These are phyloP conservation scores for Papiliotrema nemorosa DNA, from an alignment of 1,284 basidiomycete species.

Conservation along the genomic window DNA sequence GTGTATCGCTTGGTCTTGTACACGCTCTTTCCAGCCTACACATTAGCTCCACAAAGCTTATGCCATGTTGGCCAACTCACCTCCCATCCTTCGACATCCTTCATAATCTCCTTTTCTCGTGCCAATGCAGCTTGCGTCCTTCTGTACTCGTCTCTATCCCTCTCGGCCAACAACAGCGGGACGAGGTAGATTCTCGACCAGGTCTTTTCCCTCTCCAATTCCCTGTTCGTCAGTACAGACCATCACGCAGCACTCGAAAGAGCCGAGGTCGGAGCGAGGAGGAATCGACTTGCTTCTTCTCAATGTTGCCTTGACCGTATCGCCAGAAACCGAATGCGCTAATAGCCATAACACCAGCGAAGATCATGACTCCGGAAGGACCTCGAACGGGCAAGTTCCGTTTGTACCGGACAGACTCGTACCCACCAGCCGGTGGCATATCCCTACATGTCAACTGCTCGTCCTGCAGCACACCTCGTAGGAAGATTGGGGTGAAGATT, in stretches of 20 bases:
- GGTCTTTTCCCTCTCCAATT: slow-evolving; percentile 85
- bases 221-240: slow-evolving; percentile 56
- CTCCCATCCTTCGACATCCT: slow-evolving; percentile 91
- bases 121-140: slow-evolving; percentile 72
- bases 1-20: slow-evolving; percentile 8
- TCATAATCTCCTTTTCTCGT: slow-evolving; percentile 91
- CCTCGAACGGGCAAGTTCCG: slow-evolving; percentile 91
- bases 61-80: slow-evolving; percentile 54
- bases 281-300: slow-evolving; percentile 70
- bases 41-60: background rate
- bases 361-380: slow-evolving; percentile 80
- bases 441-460: slow-evolving; percentile 60
- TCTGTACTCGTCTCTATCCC: slow-evolving; percentile 85
- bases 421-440: slow-evolving; percentile 91
- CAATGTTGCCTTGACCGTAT: slow-evolving; percentile 82
- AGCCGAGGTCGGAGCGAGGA: no score
- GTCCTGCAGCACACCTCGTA: background rate
- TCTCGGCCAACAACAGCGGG: slow-evolving; percentile 85
- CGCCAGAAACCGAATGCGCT: slow-evolving; percentile 92
- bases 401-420: slow-evolving; percentile 91
- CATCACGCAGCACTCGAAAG: no score
- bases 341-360: slow-evolving; percentile 76
- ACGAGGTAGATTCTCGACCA: slow-evolving; percentile 97
- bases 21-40: slow-evolving; percentile 8
- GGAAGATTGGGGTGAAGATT: background rate